Evolutionary conservation across 2,329 filamentous ascomycete genomes (phyloP), one percentile per base, ranked within the genome.

Genomic region (Polytolypa hystricis): DNA sequence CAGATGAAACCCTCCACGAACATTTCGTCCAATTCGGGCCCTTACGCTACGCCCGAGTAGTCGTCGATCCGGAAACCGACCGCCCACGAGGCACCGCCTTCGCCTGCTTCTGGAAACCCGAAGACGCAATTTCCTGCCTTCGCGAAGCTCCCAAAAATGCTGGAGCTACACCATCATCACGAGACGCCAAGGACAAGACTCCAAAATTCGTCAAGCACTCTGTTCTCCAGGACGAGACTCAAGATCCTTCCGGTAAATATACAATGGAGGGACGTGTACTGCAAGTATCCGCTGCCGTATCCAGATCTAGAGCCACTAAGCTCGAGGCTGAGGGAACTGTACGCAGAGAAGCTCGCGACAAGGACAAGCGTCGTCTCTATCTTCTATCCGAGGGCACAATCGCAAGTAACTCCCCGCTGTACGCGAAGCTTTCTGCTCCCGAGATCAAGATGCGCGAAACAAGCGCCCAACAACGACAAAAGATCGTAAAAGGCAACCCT

Each of bases 61-160:
- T 98, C 25, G 74, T 93, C 55, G 89, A 98, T 55, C 79, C 72
- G 31, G 75, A 77, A 16, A 94, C 85, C 0, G 86, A 87, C 48
- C 79, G 84, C 35, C 84, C 91, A 2, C 84, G 83, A 32, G 91
- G 91, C 17, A 96, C 89, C 20, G 91, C 81, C 3, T 98, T 98
- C 52, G 89, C 96, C 19, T 93, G 85, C 63, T 98, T 98, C 63
- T 80, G 79, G 61, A 79, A 81, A 33, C 64, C 69, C 25, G 74
- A 81, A 14, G 84, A 94, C 53, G 84, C 80, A 46, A 77, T 79
- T 53, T 59, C 69, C 14, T 96, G 91, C 55, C 67, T 95, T 43
- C 79, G 77, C 45, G 71, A 68, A 10, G 83, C 86, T 2, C 91
- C 91, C 0, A 74, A 72, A 17, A 57, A 55, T 19, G 50, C 51